phyloP scores from a whole-genome alignment of 257 asterid genomes.

The Ilex asprella region DNA sequence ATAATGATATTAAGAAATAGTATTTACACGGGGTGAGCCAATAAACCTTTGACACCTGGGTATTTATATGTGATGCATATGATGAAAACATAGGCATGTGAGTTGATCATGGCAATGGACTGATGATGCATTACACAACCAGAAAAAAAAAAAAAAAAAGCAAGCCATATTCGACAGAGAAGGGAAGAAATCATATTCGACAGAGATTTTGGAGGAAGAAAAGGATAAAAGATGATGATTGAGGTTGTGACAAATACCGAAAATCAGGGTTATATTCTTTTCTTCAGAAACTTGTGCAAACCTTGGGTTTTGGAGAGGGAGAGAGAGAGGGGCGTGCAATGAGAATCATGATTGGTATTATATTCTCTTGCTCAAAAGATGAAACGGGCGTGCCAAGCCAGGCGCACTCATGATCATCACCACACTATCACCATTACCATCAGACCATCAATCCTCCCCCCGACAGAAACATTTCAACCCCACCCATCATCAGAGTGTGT shows the following conservation, averaged over 20 bases:
- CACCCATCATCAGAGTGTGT: too few relatives aligned
- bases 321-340: slow-evolving; percentile 33
- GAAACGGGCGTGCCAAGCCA: slow-evolving; percentile 45
- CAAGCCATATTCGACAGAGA: background rate
- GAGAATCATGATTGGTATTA: slow-evolving; percentile 37
- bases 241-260: slow-evolving; percentile 20
- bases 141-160: background rate
- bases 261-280: slow-evolving; percentile 3
- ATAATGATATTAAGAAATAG: too few relatives aligned
- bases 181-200: too few relatives aligned
- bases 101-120: too few relatives aligned
- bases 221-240: slow-evolving; percentile 20
- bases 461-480: too few relatives aligned
- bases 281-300: slow-evolving; percentile 30
- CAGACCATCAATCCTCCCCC: slow-evolving; percentile 16
- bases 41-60: too few relatives aligned
- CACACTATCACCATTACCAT: slow-evolving; percentile 41
- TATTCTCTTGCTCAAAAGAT: slow-evolving; percentile 25
- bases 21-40: too few relatives aligned
- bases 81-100: too few relatives aligned
- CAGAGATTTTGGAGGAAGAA: background rate
- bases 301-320: slow-evolving; percentile 24
- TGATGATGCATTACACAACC: too few relatives aligned
- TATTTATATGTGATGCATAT: background rate
- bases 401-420: slow-evolving; percentile 47